These are phyloP conservation scores for Condylostoma magnum DNA, from an alignment of 169 alveolate genomes.

Conservation along the genomic window DNA sequence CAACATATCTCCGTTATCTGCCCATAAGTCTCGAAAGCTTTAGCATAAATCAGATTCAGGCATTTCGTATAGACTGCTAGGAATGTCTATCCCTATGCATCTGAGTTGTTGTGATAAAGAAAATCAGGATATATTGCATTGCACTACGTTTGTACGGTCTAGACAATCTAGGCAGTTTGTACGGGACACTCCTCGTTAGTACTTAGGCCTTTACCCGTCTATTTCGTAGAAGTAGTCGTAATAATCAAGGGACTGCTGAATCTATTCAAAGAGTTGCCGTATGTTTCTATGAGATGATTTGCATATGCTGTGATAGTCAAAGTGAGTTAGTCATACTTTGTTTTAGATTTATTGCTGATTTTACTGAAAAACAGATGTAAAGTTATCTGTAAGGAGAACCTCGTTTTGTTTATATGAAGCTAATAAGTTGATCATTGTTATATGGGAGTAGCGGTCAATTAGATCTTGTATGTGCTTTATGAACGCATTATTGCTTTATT, in stretches of 20 bases:
- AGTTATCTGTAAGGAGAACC: constrained; percentile 28
- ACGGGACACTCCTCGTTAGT: constrained; percentile 54
- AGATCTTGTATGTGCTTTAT: constrained; percentile 44
- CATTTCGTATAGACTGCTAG: background rate
- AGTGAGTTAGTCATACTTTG: constrained; percentile 31
- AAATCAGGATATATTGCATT: constrained; percentile 88
- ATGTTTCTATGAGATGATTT: too few relatives aligned
- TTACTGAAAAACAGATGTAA: background rate
- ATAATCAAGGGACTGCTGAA: too few relatives aligned
- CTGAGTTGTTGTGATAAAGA: background rate
- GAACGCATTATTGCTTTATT: constrained; percentile 29
- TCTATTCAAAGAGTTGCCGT: too few relatives aligned
- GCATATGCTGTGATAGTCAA: too few relatives aligned
- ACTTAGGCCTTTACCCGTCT: constrained; percentile 33
- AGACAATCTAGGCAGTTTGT: constrained; percentile 97
- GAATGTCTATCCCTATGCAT: background rate
- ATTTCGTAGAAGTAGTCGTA: too few relatives aligned
- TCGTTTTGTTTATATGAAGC: constrained; percentile 33
- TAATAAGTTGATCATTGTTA: constrained; percentile 43
- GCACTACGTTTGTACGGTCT: constrained; percentile 96
- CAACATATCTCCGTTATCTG: constrained; percentile 91
- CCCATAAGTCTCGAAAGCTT: constrained; percentile 86
- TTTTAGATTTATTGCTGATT: constrained; percentile 21
- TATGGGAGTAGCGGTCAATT: constrained; percentile 33
- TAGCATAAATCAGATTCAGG: constrained; percentile 13